These are phyloP conservation scores for Aurantiochytrium sp. DNA, from an alignment of 108 stramenopile genomes.

Conservation along the genomic window DNA sequence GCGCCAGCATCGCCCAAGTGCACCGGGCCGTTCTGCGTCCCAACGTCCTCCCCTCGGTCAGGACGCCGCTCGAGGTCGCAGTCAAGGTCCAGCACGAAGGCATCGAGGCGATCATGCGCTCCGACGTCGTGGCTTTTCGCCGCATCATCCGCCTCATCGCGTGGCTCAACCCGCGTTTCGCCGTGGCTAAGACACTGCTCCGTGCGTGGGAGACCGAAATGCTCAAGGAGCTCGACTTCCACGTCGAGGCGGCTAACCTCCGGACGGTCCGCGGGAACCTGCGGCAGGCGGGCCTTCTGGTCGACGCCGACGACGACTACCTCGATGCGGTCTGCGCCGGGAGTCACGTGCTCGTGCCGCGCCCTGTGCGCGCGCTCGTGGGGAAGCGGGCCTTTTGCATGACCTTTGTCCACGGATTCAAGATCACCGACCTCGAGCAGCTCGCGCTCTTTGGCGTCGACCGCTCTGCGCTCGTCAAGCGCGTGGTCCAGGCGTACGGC, in stretches of 20 bases:
- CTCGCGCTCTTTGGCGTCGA: neutral
- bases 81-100: conserved; percentile 89
- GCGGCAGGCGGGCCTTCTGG: neutral
- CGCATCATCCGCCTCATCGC: neutral
- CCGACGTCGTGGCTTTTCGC: conserved; percentile 59
- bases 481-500: neutral
- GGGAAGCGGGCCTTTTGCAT: neutral
- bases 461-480: neutral
- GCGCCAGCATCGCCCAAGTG: conserved; percentile 85
- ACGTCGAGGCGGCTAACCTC: neutral
- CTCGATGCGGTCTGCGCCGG: neutral
- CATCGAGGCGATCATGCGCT: conserved; percentile 81
- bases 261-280: neutral
- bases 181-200: neutral
- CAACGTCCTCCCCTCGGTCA: neutral
- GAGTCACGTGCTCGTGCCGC: neutral
- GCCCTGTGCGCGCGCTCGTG: neutral
- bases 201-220: neutral
- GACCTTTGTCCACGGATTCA: neutral
- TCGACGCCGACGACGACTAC: neutral
- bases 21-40: conserved; percentile 66
- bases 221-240: conserved; percentile 25
- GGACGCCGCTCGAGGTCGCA: conserved; percentile 68
- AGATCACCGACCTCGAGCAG: conserved; percentile 7
- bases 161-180: neutral